These are phyloP conservation scores for Aquilaria sinensis DNA, from an alignment of 345 rosid species.

Conservation along the genomic window DNA sequence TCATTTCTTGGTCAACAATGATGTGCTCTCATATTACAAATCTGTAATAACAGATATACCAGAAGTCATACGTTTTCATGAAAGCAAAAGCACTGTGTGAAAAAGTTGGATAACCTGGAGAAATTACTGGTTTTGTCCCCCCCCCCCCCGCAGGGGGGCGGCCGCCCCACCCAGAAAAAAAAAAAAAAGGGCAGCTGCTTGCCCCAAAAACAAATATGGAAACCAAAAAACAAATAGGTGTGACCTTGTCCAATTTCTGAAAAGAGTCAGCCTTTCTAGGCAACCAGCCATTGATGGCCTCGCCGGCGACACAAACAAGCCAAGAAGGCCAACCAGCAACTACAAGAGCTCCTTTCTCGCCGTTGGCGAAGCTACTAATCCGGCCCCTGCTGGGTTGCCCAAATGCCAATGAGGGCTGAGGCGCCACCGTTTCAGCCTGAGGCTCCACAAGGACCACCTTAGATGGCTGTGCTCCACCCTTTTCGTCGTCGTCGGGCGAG, in stretches of 20 bases:
- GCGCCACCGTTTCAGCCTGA: constrained; percentile 14
- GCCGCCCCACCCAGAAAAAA: neutral
- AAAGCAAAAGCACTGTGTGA: neutral
- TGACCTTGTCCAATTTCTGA: constrained; percentile 92
- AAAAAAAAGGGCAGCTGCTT: neutral
- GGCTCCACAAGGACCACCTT: constrained; percentile 1
- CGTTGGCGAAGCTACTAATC: constrained; percentile 40
- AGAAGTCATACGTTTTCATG: too few species aligned
- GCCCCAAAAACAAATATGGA: neutral
- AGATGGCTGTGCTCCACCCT: constrained; percentile 12
- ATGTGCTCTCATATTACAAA: too few species aligned
- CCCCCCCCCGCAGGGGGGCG: too few species aligned
- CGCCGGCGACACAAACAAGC: constrained; percentile 90
- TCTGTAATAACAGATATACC: too few species aligned
- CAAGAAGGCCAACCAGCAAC: constrained; percentile 99
- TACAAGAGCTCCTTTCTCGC: constrained; percentile 68
- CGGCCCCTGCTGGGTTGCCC: constrained; percentile 31
- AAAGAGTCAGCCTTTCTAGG: constrained; percentile 89
- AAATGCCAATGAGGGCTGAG: constrained; percentile 26
- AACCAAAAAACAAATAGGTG: constrained; percentile 6
- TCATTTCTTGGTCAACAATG: too few species aligned
- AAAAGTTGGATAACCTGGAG: neutral
- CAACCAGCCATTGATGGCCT: constrained; percentile 93
- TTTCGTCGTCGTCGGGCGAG: constrained; percentile 32
- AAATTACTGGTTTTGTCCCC: neutral